These are phyloP conservation scores for Trichoderma simmonsii DNA, from an alignment of 2,329 filamentous ascomycete species.

Conservation along the genomic window DNA sequence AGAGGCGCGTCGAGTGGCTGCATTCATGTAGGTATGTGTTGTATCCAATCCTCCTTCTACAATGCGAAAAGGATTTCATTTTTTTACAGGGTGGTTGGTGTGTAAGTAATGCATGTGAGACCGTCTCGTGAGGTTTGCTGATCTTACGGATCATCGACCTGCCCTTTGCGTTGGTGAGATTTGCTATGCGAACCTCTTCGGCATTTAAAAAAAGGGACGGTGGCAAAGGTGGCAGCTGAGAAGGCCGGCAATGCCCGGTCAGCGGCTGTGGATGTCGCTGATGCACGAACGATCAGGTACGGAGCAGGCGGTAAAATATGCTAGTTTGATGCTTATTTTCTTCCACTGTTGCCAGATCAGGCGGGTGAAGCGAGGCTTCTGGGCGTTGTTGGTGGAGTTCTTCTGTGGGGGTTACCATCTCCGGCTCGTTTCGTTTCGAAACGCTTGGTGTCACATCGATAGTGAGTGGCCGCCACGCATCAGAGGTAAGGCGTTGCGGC, in stretches of 20 bases:
- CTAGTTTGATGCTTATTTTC: background rate
- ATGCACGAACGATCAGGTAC: background rate
- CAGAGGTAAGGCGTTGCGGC: background rate
- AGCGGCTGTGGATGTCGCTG: background rate
- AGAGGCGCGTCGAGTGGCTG: background rate
- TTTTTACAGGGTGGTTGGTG: background rate
- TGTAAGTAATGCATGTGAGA: background rate
- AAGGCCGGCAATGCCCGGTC: background rate
- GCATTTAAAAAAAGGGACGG: background rate
- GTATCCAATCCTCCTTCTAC: background rate
- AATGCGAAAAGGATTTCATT: background rate
- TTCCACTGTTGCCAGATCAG: background rate
- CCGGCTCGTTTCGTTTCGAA: constrained; percentile 14
- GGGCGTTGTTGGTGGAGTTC: background rate
- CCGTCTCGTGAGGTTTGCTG: background rate
- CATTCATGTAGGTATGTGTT: background rate
- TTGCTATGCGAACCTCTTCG: background rate
- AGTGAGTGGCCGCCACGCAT: background rate
- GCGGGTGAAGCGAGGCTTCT: background rate
- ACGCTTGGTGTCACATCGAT: constrained; percentile 7
- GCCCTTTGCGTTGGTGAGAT: constrained; percentile 5
- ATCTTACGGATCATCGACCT: constrained; percentile 8
- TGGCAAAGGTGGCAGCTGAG: background rate
- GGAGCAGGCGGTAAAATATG: background rate
- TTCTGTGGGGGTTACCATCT: background rate